Base-by-base conservation (phyloP, 768 basidiomycete species). In the Calocybe cyanea region DNA sequence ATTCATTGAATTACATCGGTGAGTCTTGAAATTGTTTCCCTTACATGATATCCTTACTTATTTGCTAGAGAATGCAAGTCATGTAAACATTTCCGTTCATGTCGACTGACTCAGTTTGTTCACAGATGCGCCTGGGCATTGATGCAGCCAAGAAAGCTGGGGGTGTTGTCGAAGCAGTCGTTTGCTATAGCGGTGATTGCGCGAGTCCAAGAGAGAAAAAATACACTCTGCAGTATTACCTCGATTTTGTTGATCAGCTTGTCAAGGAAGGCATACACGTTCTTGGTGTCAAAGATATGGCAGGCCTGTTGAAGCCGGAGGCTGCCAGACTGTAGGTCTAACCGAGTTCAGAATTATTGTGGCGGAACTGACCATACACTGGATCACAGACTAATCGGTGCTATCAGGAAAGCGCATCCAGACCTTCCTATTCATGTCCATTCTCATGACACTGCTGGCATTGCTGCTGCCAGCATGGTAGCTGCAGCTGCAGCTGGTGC, bases 61-160 rank as follows among this genome's bases (percentile, higher is more conserved):
- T 9, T 43, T 21, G 19, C 41, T 55, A 90, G 88, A 90, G 46
- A 91, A 91, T 57, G 87, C 87, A 52, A 57, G 80, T 66, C 31
- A 21, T 38, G 25, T 28, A 11, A 15, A 19, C n/a, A 19, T 37
- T n/a, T 25, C 19, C 20, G 25, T 30, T 13, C 30, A 17, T 7
- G 19, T 24, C 28, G 11, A 36, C 25, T 33, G 15, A 43, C 31
- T 30, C 36, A 38, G 20, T 30, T 24, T 45, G 25, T 4, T 43
- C 50, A 40, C 53, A 98, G 88, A 90, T 99, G 90, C 85, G 78
- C 66, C 83, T 99, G 56, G 96, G 96, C 63, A 98, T 99, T 57
- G 96, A 99, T 62, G 96, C 96, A 32, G 96, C 96, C 48, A 99
- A 98, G 83, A 96, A 96, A 67, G 96, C 96, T 24, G 96, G 96